Evolutionary conservation across 2,329 filamentous ascomycete species (phyloP).

Genomic region (Davidsoniella virescens): DNA sequence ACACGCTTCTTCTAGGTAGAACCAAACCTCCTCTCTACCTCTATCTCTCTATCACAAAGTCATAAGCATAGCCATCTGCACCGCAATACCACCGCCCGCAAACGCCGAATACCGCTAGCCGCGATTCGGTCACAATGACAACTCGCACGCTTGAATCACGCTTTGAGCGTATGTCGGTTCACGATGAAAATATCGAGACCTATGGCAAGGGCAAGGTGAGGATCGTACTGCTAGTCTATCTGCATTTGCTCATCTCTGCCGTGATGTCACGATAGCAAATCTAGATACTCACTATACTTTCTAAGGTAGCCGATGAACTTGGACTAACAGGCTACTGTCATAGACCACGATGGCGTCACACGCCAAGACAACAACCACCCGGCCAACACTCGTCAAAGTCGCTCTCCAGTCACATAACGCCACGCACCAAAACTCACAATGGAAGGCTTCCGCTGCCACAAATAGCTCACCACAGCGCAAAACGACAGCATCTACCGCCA

Average conservation of each 20-base stretch:
- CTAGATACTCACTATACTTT: background rate
- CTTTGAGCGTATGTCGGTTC: constrained; percentile 78
- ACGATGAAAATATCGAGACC: constrained; percentile 62
- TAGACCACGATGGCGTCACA: constrained; percentile 12
- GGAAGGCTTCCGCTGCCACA: constrained; percentile 6
- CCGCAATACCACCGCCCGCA: background rate
- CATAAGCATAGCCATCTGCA: background rate
- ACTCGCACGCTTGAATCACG: constrained; percentile 67
- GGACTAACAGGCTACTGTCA: too few species aligned
- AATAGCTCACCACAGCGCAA: constrained; percentile 4
- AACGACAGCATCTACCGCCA: constrained; percentile 10
- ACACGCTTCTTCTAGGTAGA: background rate
- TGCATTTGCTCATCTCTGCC: background rate
- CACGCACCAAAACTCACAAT: constrained; percentile 29
- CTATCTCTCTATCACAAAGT: background rate
- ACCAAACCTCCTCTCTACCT: too few species aligned
- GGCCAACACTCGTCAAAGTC: constrained; percentile 74
- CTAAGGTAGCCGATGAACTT: too few species aligned
- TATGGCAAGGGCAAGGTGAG: constrained; percentile 66
- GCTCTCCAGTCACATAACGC: constrained; percentile 64
- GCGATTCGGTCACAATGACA: constrained; percentile 35
- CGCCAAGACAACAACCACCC: constrained; percentile 8
- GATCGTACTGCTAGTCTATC: constrained; percentile 1
- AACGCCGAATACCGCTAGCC: too few species aligned
- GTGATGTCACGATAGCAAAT: background rate